Evolutionary conservation across 352 stramenopile species (phyloP).

Genomic region (Blastocystis sp.): DNA sequence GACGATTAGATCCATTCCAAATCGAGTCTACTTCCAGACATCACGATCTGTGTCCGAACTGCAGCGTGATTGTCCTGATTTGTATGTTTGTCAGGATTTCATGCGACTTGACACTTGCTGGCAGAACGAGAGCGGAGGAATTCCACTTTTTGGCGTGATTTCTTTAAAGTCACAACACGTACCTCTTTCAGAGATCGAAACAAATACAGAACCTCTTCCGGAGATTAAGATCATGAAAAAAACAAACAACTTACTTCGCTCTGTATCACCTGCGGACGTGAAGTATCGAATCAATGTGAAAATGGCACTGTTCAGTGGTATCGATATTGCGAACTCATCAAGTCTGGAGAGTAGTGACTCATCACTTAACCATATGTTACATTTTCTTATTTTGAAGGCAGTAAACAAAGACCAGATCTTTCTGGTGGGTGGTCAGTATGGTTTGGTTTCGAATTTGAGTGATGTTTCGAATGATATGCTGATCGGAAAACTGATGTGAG

Average conservation of each 20-base stretch:
- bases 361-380: constrained; percentile 29
- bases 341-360: not conserved
- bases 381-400: constrained; percentile 20
- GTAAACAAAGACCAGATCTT: constrained; percentile 46
- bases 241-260: not conserved
- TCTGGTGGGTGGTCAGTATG: not conserved
- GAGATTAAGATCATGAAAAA: not conserved
- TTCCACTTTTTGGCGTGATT: constrained; percentile 14
- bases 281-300: constrained; percentile 47
- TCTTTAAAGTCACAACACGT: not conserved
- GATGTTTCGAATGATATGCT: constrained; percentile 19
- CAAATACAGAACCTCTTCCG: not conserved
- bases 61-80: constrained; percentile 9
- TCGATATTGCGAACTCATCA: not conserved
- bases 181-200: not conserved
- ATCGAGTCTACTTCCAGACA: not conserved
- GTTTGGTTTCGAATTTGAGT: not conserved
- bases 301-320: constrained; percentile 27
- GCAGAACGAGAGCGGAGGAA: not conserved
- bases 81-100: constrained; percentile 43
- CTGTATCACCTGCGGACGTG: not conserved
- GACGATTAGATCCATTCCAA: not conserved
- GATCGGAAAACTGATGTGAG: constrained; percentile 9
- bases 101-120: constrained; percentile 33
- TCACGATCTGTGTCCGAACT: not conserved